phyloP scores from a whole-genome alignment of 2,329 filamentous ascomycete species.

The Talaromyces sp. region DNA sequence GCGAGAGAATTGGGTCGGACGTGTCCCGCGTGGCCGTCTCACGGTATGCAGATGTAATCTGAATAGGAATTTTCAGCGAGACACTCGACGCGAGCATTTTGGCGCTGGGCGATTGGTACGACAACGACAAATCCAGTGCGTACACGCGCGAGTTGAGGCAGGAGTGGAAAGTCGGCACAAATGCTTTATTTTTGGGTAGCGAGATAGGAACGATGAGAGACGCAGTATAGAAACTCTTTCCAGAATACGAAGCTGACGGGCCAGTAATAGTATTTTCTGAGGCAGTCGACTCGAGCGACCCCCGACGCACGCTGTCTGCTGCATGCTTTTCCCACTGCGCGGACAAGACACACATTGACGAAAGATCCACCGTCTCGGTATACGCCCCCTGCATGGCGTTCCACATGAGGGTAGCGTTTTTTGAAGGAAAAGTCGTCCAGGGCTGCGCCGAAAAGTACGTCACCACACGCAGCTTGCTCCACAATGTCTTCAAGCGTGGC shows the following conservation, averaged over 20 bases:
- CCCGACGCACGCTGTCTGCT: slow-evolving; percentile 23
- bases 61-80: slow-evolving; percentile 39
- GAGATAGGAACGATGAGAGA: slow-evolving; percentile 59
- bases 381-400: slow-evolving; percentile 45
- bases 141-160: slow-evolving; percentile 64
- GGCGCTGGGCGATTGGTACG: slow-evolving; percentile 47
- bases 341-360: slow-evolving; percentile 52
- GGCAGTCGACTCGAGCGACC: slow-evolving; percentile 24
- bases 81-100: slow-evolving; percentile 35
- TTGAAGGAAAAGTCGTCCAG: slow-evolving; percentile 45
- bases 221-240: slow-evolving; percentile 53
- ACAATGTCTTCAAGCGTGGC: slow-evolving; percentile 49
- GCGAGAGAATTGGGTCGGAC: slow-evolving; percentile 15
- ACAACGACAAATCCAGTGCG: slow-evolving; percentile 54
- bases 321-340: slow-evolving; percentile 52
- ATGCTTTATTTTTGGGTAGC: slow-evolving; percentile 59
- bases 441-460: slow-evolving; percentile 54
- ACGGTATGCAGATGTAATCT: slow-evolving; percentile 28
- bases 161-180: slow-evolving; percentile 65
- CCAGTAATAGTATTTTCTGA: slow-evolving; percentile 25
- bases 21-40: slow-evolving; percentile 8
- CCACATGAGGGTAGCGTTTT: slow-evolving; percentile 16
- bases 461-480: slow-evolving; percentile 51
- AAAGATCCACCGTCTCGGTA: slow-evolving; percentile 48
- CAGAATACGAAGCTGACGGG: slow-evolving; percentile 34